Conservation (phyloP, 768 basidiomycete species). For the Mycena kentingensis region DNA sequence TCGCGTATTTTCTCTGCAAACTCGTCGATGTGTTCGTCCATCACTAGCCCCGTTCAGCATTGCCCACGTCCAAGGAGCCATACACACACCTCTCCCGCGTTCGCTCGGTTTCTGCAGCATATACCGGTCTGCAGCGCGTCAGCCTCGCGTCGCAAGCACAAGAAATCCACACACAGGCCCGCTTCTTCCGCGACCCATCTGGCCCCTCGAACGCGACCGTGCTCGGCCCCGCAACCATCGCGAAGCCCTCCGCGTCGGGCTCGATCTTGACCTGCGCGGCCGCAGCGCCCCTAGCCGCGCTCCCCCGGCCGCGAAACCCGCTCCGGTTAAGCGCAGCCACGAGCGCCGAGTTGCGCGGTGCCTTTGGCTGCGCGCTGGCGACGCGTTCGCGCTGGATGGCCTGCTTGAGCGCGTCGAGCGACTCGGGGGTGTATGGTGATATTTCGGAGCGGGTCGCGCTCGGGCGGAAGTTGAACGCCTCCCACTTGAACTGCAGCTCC, state of each 20-base stretch:
- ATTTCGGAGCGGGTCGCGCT: slow-evolving; percentile 39
- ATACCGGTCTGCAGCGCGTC: slow-evolving; percentile 64
- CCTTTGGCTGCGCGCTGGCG: slow-evolving; percentile 21
- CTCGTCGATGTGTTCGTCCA: slow-evolving; percentile 89
- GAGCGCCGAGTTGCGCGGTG: slow-evolving; percentile 33
- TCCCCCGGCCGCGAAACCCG: slow-evolving; percentile 30
- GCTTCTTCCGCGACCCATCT: slow-evolving; percentile 41
- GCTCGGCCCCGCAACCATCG: slow-evolving; percentile 30
- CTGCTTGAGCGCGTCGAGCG: slow-evolving; percentile 47
- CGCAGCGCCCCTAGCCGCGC: slow-evolving; percentile 21
- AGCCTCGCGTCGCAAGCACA: neutral
- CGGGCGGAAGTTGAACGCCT: slow-evolving; percentile 51
- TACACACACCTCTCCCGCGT: slow-evolving; percentile 70
- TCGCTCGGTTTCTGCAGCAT: slow-evolving; percentile 93
- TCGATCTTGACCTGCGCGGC: slow-evolving; percentile 40
- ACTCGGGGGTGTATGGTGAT: slow-evolving; percentile 49
- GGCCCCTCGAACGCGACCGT: slow-evolving; percentile 44
- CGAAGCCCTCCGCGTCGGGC: slow-evolving; percentile 26
- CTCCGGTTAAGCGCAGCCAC: slow-evolving; percentile 36
- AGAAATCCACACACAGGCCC: slow-evolving; percentile 54
- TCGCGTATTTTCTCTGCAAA: slow-evolving; percentile 72
- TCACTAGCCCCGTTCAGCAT: slow-evolving; percentile 42
- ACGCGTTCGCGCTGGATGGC: slow-evolving; percentile 50
- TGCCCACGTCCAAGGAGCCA: neutral
- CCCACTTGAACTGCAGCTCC: slow-evolving; percentile 66